phyloP scores from a whole-genome alignment of 2,329 filamentous ascomycete species.

The Aspergillus ochraceus region DNA sequence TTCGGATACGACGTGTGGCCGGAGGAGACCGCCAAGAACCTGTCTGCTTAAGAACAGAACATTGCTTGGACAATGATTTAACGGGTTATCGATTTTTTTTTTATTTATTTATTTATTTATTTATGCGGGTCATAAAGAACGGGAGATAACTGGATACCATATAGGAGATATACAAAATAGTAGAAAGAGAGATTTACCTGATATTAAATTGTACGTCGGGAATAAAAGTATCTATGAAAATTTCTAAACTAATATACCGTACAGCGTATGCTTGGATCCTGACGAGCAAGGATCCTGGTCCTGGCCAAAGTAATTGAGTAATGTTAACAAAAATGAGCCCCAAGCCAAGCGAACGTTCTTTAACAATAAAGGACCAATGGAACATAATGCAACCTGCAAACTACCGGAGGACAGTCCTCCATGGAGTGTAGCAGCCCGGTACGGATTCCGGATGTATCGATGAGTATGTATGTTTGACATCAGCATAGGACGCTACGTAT shows the following conservation, averaged over 20 bases:
- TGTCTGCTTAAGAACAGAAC: constrained; percentile 26
- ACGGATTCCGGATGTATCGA: not conserved
- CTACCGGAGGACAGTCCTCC: constrained; percentile 26
- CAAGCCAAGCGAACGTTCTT: not conserved
- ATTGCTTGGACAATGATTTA: not conserved
- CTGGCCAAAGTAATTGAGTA: too few species aligned
- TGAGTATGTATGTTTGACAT: too few species aligned
- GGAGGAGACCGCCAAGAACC: constrained; percentile 50
- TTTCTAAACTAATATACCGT: too few species aligned
- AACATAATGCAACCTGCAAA: constrained; percentile 1
- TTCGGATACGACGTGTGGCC: constrained; percentile 74
- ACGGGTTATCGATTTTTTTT: constrained; percentile 1
- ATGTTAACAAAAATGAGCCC: not conserved
- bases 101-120: constrained; percentile 12
- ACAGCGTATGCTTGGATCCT: too few species aligned
- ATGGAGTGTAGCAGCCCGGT: constrained; percentile 7
- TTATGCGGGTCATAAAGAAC: constrained; percentile 22
- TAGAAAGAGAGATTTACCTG: not conserved
- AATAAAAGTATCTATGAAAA: too few species aligned
- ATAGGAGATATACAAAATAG: not conserved
- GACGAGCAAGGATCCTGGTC: too few species aligned
- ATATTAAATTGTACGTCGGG: too few species aligned
- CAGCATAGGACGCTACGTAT: not conserved
- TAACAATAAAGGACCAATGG: not conserved
- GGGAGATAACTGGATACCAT: constrained; percentile 6